Base-by-base conservation (phyloP, 225 moss, liverwort and hornwort genomes). In the Anthoceros angustus region DNA sequence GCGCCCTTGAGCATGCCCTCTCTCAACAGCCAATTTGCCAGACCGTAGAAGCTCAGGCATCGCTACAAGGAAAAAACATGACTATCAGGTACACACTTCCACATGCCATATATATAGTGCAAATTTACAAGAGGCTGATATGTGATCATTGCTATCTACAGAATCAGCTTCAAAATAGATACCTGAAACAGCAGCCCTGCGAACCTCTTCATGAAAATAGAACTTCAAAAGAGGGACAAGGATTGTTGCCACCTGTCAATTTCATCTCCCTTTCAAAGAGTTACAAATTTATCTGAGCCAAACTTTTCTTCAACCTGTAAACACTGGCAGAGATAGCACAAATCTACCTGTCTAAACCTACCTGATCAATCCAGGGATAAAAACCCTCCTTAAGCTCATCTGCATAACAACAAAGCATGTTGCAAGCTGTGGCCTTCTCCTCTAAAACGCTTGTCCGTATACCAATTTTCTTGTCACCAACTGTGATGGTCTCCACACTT, bases 331-430 rank as follows among this genome's bases (percentile, higher is more conserved):
- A n/a, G n/a, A n/a, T n/a, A n/a, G n/a, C n/a, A n/a, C n/a, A n/a
- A n/a, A n/a, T n/a, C n/a, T n/a, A n/a, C n/a, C n/a, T n/a, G n/a
- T n/a, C n/a, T n/a, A n/a, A n/a, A n/a, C n/a, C 43, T 39, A 98
- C 98, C 98, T 98, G 88, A 73, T 98, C 98, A 75, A 98, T 92
- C 89, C 92, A 98, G 25, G 98, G 98, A 72, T 87, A 98, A 64
- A 98, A 98, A 0, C 98, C 98, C 72, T 98, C 98, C 73, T 98
- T 98, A 2, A 98, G 77, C 70, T 98, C 98, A 87, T 98, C 98
- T 1, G 92, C 98, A 71, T 98, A 98, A 76, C 98, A 98, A 66
- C 98, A 98, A 63, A 98, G 74, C 98, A 98, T 98, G 69, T 98
- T 98, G 82, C 98, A 98, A 63, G 98, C 98, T 50, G 98, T 98